phyloP scores from a whole-genome alignment of 2,329 filamentous ascomycete genomes.

The Rutstroemia sp. region DNA sequence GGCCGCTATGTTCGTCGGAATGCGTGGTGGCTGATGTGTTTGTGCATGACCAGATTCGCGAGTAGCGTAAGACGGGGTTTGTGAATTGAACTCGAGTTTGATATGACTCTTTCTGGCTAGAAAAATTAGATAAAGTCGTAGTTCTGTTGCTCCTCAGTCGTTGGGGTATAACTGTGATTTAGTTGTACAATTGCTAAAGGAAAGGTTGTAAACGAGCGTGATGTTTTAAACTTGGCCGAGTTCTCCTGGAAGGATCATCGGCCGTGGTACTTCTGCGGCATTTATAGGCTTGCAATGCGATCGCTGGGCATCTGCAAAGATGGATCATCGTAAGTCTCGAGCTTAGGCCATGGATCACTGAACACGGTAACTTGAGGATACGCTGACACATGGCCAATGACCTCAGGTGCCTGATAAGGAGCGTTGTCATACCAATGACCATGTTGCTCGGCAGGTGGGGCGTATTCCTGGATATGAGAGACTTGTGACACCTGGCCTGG shows the following conservation, averaged over 20 bases:
- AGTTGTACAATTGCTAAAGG: constrained; percentile 19
- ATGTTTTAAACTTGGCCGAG: neutral
- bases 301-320: constrained; percentile 53
- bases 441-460: constrained; percentile 35
- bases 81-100: neutral
- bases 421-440: constrained; percentile 45
- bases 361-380: constrained; percentile 43
- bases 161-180: constrained; percentile 19
- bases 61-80: neutral
- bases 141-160: constrained; percentile 22
- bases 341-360: constrained; percentile 49
- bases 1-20: neutral
- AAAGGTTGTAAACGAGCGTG: constrained; percentile 12
- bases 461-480: constrained; percentile 33
- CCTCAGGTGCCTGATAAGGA: constrained; percentile 49
- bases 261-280: neutral
- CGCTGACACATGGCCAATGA: constrained; percentile 45
- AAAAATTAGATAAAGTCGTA: constrained; percentile 12
- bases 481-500: constrained; percentile 27
- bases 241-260: neutral
- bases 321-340: constrained; percentile 47
- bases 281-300: constrained; percentile 48
- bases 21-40: neutral
- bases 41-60: neutral
- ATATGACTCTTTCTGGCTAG: neutral